phyloP scores from a whole-genome alignment of 108 stramenopile species.

The Skeletonema marinoi region DNA sequence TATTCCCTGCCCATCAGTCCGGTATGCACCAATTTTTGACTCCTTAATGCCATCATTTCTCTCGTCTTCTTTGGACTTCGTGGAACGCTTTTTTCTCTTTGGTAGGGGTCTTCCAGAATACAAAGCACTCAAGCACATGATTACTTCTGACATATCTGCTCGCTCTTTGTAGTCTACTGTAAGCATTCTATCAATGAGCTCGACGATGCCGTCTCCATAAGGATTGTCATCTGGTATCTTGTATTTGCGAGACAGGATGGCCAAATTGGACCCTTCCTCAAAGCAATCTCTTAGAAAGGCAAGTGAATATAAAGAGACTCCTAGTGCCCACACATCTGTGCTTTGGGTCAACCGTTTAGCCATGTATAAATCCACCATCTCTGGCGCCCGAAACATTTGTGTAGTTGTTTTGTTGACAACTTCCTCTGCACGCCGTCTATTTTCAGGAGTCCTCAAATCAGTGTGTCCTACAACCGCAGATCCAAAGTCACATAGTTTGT shows the following conservation, averaged over 20 bases:
- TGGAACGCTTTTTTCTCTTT: slow-evolving; percentile 57
- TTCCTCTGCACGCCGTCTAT: slow-evolving; percentile 84
- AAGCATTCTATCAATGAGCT: slow-evolving; percentile 87
- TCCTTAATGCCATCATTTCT: slow-evolving; percentile 24
- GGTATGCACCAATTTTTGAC: slow-evolving; percentile 62
- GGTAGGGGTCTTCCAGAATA: slow-evolving; percentile 80
- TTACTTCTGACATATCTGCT: slow-evolving; percentile 90
- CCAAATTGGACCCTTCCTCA: slow-evolving; percentile 91
- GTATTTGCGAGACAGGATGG: slow-evolving; percentile 87
- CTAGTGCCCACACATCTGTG: slow-evolving; percentile 96
- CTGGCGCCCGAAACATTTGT: slow-evolving; percentile 96
- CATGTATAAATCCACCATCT: slow-evolving; percentile 96
- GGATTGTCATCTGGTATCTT: slow-evolving; percentile 87
- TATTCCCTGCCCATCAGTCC: slow-evolving; percentile 82
- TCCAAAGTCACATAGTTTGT: slow-evolving; percentile 95
- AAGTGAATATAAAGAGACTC: slow-evolving; percentile 88
- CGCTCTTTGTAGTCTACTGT: slow-evolving; percentile 75
- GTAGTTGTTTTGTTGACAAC: slow-evolving; percentile 92
- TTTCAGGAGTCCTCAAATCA: slow-evolving; percentile 70
- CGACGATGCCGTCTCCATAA: slow-evolving; percentile 77
- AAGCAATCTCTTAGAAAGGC: slow-evolving; percentile 90
- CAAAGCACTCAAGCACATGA: slow-evolving; percentile 77
- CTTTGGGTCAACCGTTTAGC: slow-evolving; percentile 82
- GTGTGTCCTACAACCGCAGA: slow-evolving; percentile 86
- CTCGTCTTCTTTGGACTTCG: slow-evolving; percentile 36